A percentile compares a stretch with the other conserved stretches of the same genome.
Evolutionary conservation across 805 yeast species (phyloP).

Genomic region (Candida silvatica): DNA sequence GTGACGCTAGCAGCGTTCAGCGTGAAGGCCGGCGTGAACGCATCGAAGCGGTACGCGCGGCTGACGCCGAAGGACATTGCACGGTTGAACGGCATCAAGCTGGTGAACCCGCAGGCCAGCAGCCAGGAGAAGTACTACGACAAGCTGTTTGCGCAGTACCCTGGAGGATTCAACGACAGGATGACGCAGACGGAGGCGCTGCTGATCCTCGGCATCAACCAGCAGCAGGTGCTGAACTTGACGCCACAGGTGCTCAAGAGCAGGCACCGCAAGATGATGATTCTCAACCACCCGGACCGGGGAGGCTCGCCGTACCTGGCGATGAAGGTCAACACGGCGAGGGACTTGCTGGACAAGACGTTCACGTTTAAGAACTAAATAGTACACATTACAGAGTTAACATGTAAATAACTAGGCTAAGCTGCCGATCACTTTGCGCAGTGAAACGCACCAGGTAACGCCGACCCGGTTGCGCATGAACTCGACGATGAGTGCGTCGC

Average conservation of each 20-base stretch:
- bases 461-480: conserved; percentile 54
- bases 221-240: conserved; percentile 44
- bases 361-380: conserved; percentile 3
- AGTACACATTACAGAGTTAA: not conserved
- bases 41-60: conserved; percentile 21
- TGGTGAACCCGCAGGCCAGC: conserved; percentile 9
- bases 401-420: not conserved
- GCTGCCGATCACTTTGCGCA: conserved; percentile 1
- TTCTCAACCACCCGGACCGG: conserved; percentile 80
- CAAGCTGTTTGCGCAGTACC: conserved; percentile 3
- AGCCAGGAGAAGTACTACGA: conserved; percentile 8
- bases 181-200: conserved; percentile 72
- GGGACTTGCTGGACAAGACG: conserved; percentile 62
- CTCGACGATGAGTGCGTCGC: conserved; percentile 29
- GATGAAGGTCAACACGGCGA: conserved; percentile 81
- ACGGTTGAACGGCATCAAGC: conserved; percentile 27
- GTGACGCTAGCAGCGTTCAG: conserved; percentile 44
- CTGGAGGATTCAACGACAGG: conserved; percentile 53
- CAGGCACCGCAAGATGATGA: conserved; percentile 69
- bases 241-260: conserved; percentile 47
- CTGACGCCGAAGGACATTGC: conserved; percentile 32
- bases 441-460: conserved; percentile 45
- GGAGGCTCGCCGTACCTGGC: conserved; percentile 82
- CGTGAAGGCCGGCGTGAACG: conserved; percentile 28
- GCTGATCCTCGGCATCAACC: conserved; percentile 50